Evolutionary conservation across 108 stramenopile genomes (phyloP).

Genomic region (Poteriospumella lacustris): DNA sequence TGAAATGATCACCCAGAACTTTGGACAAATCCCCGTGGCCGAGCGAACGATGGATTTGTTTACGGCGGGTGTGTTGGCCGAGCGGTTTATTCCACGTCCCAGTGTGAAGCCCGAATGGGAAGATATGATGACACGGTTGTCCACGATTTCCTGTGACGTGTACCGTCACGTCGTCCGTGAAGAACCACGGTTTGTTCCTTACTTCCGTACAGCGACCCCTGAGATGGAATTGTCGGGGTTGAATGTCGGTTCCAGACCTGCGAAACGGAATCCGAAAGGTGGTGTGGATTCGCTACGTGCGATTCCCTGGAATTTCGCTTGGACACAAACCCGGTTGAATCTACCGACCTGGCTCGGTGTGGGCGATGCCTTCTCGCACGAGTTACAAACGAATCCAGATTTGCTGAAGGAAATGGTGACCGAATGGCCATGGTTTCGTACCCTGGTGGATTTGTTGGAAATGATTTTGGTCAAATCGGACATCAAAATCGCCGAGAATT

Average conservation of each 20-base stretch:
- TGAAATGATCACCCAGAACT: slow-evolving; percentile 96
- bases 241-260: slow-evolving; percentile 87
- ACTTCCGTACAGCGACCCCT: slow-evolving; percentile 91
- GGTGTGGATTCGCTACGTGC: slow-evolving; percentile 90
- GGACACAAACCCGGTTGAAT: slow-evolving; percentile 89
- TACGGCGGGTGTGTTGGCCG: slow-evolving; percentile 82
- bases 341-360: slow-evolving; percentile 96
- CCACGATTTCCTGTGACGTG: slow-evolving; percentile 55
- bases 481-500: slow-evolving; percentile 78
- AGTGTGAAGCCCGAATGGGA: slow-evolving; percentile 54
- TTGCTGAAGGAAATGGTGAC: slow-evolving; percentile 76
- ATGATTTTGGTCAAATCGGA: slow-evolving; percentile 93
- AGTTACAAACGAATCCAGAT: slow-evolving; percentile 41
- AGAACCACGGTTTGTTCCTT: slow-evolving; percentile 87
- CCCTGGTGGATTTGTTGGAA: slow-evolving; percentile 81
- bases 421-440: slow-evolving; percentile 89
- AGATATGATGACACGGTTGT: background rate
- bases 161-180: slow-evolving; percentile 79
- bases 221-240: slow-evolving; percentile 80
- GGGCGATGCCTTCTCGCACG: slow-evolving; percentile 64
- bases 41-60: slow-evolving; percentile 88
- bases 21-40: slow-evolving; percentile 76
- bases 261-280: slow-evolving; percentile 88
- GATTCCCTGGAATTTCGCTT: slow-evolving; percentile 96
- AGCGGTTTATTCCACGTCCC: slow-evolving; percentile 55